Evolutionary conservation across 257 asterid genomes (phyloP), one percentile per base, ranked within the genome.

Genomic region (Primulina eburnea): DNA sequence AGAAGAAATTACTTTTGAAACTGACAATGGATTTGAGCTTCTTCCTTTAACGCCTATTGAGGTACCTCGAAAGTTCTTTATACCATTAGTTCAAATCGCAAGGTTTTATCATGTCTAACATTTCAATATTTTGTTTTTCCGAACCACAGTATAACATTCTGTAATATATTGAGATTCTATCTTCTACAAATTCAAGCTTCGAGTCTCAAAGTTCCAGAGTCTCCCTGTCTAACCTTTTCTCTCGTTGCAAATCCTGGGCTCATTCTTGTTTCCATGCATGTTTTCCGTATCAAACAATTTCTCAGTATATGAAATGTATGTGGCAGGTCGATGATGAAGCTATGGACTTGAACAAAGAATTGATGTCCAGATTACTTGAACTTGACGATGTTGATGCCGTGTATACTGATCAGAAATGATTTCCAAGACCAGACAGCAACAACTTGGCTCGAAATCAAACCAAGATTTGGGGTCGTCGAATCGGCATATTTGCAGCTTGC

Each of bases 311-410:
- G 55, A 43, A 43, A 43, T 14, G 7, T 43, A 43, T 47, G 38
- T 43, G 76, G 71, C 78, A 92, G 98, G 98, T 87, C 30, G 96
- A 90, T 75, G 96, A 92, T 55, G 98, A 92, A 78, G 98, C 97
- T 57, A 83, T 85, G 97, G 96, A 90, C 72, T 83, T 92, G 87
- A 92, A 88, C 88, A 92, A 87, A 82, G 92, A 79, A 79, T 74
- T 90, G 53, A 72, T 83, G 78, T 71, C 96, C 59, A 87, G 90
- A 81, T 81, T 92, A 75, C 95, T 92, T 20, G 95, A 92, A 79
- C 93, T 92, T 34, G 98, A 92, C 58, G 98, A 92, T 64, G 95
- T 92, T 65, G 97, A 88, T 78, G 92, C 98, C 50, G 97, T 92
- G 11, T 88, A 88, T 75, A 88, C 94, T 4, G 97, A 92, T 67